These are phyloP conservation scores for Colletotrichum falcatum DNA, from an alignment of 2,329 filamentous ascomycete genomes.

Conservation along the genomic window DNA sequence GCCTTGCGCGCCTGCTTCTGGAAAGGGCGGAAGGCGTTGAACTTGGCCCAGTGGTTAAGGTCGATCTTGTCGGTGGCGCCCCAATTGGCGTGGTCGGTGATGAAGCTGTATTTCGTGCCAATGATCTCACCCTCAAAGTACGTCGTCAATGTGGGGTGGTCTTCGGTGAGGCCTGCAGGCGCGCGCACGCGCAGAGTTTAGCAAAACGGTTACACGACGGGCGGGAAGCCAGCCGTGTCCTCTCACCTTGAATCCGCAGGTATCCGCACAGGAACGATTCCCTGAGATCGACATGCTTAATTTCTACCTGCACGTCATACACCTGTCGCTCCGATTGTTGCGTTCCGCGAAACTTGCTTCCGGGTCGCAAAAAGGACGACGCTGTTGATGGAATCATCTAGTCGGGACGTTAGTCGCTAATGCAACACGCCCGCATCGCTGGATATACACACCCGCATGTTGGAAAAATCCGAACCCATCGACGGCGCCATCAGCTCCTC, in stretches of 20 bases:
- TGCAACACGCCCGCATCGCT: conserved; percentile 6
- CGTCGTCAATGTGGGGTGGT: conserved; percentile 96
- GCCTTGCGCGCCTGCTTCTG: conserved; percentile 67
- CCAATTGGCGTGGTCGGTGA: conserved; percentile 90
- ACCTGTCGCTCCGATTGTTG: conserved; percentile 93
- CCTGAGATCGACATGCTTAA: conserved; percentile 94
- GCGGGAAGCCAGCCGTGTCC: conserved; percentile 32
- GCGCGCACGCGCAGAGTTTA: conserved; percentile 19
- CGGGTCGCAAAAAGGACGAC: conserved; percentile 87
- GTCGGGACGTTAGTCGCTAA: conserved; percentile 22
- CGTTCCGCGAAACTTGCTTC: conserved; percentile 89
- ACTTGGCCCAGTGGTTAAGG: conserved; percentile 91
- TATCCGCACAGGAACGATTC: conserved; percentile 97
- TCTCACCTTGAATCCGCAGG: conserved; percentile 89
- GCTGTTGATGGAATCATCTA: conserved; percentile 82
- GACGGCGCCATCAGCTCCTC: conserved; percentile 51
- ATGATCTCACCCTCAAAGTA: conserved; percentile 99
- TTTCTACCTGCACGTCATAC: conserved; percentile 96
- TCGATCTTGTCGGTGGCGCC: conserved; percentile 93
- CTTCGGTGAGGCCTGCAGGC: conserved; percentile 83
- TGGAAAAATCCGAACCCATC: conserved; percentile 55
- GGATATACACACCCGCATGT: conserved; percentile 49
- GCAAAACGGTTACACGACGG: conserved; percentile 22
- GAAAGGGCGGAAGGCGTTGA: conserved; percentile 86
- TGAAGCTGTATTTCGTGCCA: conserved; percentile 93